These are phyloP conservation scores for Lactarius evosmus DNA, from an alignment of 768 basidiomycete genomes.

Conservation along the genomic window DNA sequence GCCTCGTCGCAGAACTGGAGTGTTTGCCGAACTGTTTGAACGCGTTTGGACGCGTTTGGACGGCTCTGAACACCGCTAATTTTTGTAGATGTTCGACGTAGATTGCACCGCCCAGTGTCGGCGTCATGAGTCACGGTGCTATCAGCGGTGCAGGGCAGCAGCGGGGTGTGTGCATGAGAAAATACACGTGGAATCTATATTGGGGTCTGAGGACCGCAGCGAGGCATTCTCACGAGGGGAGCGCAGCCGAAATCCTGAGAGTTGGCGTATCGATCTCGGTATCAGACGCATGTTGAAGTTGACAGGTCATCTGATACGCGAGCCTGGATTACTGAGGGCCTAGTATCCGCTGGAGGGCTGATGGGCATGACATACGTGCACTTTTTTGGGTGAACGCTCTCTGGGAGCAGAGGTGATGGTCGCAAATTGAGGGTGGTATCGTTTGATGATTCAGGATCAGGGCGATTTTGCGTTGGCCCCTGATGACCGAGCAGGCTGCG, in stretches of 20 bases:
- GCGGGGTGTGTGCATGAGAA: too few species aligned
- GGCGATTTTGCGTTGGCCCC: background rate
- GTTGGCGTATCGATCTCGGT: background rate
- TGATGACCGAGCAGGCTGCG: background rate
- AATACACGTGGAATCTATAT: background rate
- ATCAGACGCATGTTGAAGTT: background rate
- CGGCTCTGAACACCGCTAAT: too few species aligned
- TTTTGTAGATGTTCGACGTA: too few species aligned
- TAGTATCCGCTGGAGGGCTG: background rate
- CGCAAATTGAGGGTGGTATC: background rate
- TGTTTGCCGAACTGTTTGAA: too few species aligned
- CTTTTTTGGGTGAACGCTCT: background rate
- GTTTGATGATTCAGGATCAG: background rate
- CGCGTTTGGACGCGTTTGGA: too few species aligned
- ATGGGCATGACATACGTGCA: background rate
- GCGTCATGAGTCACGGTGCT: background rate
- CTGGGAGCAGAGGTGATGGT: too few species aligned
- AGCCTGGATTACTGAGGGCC: background rate
- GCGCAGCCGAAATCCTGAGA: background rate
- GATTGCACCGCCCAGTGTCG: background rate
- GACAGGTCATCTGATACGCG: background rate
- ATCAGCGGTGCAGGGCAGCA: background rate
- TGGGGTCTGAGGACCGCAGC: background rate
- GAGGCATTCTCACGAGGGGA: background rate
- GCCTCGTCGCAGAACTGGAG: too few species aligned